A percentile compares a stretch with the other conserved stretches of the same genome.
Evolutionary conservation across 1,284 basidiomycete species (phyloP).

Genomic region (Austroboletus niveus): DNA sequence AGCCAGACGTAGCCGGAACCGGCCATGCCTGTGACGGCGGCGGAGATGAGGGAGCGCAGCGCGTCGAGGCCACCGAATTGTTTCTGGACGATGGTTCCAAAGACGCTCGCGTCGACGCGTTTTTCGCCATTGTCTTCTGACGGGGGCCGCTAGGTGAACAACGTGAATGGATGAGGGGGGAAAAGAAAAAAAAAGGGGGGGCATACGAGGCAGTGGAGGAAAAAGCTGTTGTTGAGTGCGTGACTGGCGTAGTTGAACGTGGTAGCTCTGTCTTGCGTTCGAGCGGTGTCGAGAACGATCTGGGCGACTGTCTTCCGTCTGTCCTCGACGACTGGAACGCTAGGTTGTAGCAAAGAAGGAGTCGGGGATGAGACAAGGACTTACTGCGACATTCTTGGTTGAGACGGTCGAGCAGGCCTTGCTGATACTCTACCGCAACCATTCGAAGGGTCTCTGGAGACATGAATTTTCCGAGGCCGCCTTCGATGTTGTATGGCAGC

Average conservation of each 20-base stretch:
- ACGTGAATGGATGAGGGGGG: neutral
- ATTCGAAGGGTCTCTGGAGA: slow-evolving; percentile 64
- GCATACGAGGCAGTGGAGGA: slow-evolving; percentile 83
- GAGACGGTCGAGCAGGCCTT: slow-evolving; percentile 72
- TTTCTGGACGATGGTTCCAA: slow-evolving; percentile 43
- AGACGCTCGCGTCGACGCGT: slow-evolving; percentile 35
- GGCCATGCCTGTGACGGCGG: slow-evolving; percentile 76
- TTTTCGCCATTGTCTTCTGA: slow-evolving; percentile 43
- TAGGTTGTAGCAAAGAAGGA: slow-evolving; percentile 7
- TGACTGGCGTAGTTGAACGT: slow-evolving; percentile 92
- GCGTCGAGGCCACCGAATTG: slow-evolving; percentile 66
- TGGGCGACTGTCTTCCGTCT: slow-evolving; percentile 67
- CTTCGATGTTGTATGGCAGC: slow-evolving; percentile 64
- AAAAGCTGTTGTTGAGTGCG: slow-evolving; percentile 95
- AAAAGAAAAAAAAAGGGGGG: slow-evolving; percentile 2
- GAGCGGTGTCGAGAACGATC: slow-evolving; percentile 72
- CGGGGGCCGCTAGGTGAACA: slow-evolving; percentile 48
- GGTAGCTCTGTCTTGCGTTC: slow-evolving; percentile 60
- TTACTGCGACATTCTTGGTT: slow-evolving; percentile 73
- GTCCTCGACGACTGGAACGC: slow-evolving; percentile 51
- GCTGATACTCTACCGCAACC: slow-evolving; percentile 78
- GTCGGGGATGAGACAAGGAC: slow-evolving; percentile 22
- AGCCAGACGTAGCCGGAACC: slow-evolving; percentile 89
- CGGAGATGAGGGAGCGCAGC: slow-evolving; percentile 76
- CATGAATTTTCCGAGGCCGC: slow-evolving; percentile 74